Evolutionary conservation across 2,329 filamentous ascomycete genomes (phyloP).

Genomic region (Colletotrichum zoysiae): DNA sequence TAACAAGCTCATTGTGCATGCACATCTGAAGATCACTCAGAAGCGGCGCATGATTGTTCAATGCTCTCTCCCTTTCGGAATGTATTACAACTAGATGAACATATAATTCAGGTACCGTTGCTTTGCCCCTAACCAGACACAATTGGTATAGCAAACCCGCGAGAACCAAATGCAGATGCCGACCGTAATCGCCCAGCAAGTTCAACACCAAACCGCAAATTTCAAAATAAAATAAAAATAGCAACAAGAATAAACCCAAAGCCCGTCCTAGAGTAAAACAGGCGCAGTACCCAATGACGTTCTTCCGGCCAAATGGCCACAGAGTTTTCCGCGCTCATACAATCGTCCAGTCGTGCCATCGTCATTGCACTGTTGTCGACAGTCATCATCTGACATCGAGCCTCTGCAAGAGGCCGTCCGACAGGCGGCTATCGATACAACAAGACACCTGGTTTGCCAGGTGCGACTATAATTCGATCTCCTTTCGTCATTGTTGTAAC

Average conservation of each 20-base stretch:
- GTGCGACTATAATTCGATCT: constrained; percentile 23
- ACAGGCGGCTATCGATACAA: constrained; percentile 38
- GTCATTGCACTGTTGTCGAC: constrained; percentile 39
- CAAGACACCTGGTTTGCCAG: constrained; percentile 36
- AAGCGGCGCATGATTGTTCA: constrained; percentile 12
- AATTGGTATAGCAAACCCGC: constrained; percentile 39
- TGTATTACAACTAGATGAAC: constrained; percentile 41
- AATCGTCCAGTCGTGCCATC: constrained; percentile 44
- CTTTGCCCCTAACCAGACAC: constrained; percentile 35
- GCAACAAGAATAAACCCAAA: constrained; percentile 19
- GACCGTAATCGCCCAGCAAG: constrained; percentile 33
- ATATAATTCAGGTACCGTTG: constrained; percentile 35
- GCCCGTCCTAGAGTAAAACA: constrained; percentile 34
- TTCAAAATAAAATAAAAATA: not conserved
- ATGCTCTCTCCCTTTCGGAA: constrained; percentile 28
- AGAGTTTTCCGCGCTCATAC: constrained; percentile 40
- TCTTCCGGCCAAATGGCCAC: constrained; percentile 24
- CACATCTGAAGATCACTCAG: not conserved
- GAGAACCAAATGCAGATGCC: constrained; percentile 39
- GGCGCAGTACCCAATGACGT: constrained; percentile 25
- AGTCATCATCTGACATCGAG: constrained; percentile 39
- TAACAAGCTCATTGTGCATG: too few relatives aligned
- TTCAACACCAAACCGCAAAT: constrained; percentile 33
- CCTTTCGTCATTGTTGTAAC: constrained; percentile 43
- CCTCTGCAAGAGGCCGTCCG: constrained; percentile 25